Percentiles rank a stretch among this genome's conserved stretches.
phyloP scores from a whole-genome alignment of 805 yeast genomes.

The Wickerhamiella azyma region DNA sequence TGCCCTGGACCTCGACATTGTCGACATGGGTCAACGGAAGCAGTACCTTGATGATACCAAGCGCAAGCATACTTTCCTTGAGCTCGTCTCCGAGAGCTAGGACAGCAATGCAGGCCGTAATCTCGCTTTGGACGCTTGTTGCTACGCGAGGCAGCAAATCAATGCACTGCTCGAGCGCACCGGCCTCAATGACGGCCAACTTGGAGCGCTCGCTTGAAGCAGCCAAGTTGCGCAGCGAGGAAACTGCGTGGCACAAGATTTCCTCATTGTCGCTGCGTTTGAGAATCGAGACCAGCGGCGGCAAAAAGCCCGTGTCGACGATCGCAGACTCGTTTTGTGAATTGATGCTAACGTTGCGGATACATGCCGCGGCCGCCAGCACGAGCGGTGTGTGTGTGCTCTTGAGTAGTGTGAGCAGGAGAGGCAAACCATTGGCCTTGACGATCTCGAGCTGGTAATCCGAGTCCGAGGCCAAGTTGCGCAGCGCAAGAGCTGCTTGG shows the following conservation, averaged over 20 bases:
- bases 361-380: slow-evolving; percentile 95
- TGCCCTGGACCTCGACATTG: slow-evolving; percentile 93
- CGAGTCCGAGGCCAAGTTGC: slow-evolving; percentile 92
- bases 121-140: slow-evolving; percentile 88
- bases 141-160: slow-evolving; percentile 69
- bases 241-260: slow-evolving; percentile 95
- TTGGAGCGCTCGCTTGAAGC: slow-evolving; percentile 91
- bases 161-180: slow-evolving; percentile 87
- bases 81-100: slow-evolving; percentile 92
- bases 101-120: slow-evolving; percentile 93
- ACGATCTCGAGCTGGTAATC: slow-evolving; percentile 93
- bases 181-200: slow-evolving; percentile 81
- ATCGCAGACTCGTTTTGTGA: slow-evolving; percentile 92
- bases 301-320: slow-evolving; percentile 90
- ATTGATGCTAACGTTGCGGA: slow-evolving; percentile 91
- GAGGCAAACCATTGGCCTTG: slow-evolving; percentile 88
- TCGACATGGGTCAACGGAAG: slow-evolving; percentile 80
- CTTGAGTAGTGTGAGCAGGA: slow-evolving; percentile 76
- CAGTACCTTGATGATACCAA: slow-evolving; percentile 75
- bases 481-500: slow-evolving; percentile 90
- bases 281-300: slow-evolving; percentile 74
- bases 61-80: slow-evolving; percentile 66
- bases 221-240: slow-evolving; percentile 88
- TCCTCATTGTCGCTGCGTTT: slow-evolving; percentile 76
- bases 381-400: slow-evolving; percentile 84